These are phyloP conservation scores for Fusarium stilboides DNA, from an alignment of 2,329 filamentous ascomycete species.

Conservation along the genomic window DNA sequence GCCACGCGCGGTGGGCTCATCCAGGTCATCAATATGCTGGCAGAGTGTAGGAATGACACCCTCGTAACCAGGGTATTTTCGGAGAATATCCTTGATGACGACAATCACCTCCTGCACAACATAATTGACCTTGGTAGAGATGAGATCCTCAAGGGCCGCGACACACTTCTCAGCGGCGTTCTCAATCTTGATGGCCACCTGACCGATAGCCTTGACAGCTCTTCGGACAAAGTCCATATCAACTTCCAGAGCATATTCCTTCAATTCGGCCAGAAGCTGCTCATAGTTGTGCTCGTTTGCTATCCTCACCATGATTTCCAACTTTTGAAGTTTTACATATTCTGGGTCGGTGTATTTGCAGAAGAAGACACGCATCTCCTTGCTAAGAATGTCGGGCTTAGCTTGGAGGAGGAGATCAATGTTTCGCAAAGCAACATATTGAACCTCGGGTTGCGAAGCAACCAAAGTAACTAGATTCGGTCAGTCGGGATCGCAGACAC, in stretches of 20 bases:
- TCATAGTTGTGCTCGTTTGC: slow-evolving; percentile 97
- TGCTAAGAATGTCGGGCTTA: slow-evolving; percentile 95
- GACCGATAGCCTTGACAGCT: slow-evolving; percentile 95
- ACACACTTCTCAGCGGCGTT: slow-evolving; percentile 95
- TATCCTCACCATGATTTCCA: slow-evolving; percentile 99
- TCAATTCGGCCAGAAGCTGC: slow-evolving; percentile 92
- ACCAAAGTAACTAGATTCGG: slow-evolving; percentile 84
- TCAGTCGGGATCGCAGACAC: not conserved
- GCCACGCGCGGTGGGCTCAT: slow-evolving; percentile 91
- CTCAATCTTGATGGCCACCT: slow-evolving; percentile 99
- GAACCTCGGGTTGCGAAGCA: slow-evolving; percentile 95
- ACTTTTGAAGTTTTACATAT: slow-evolving; percentile 96
- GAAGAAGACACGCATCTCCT: slow-evolving; percentile 98
- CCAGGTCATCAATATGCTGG: slow-evolving; percentile 95
- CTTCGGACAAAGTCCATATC: slow-evolving; percentile 99
- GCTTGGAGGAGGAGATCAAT: slow-evolving; percentile 97
- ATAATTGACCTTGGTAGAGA: slow-evolving; percentile 98
- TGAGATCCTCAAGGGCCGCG: slow-evolving; percentile 91
- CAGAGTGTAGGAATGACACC: slow-evolving; percentile 97
- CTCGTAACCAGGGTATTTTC: slow-evolving; percentile 98
- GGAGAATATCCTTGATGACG: slow-evolving; percentile 99
- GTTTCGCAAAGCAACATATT: slow-evolving; percentile 96
- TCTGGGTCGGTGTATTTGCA: slow-evolving; percentile 99
- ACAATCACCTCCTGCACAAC: slow-evolving; percentile 98
- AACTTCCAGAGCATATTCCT: slow-evolving; percentile 97